A percentile compares a stretch with the other conserved stretches of the same genome.
Evolutionary conservation across 2,329 filamentous ascomycete genomes (phyloP).

Genomic region (Eutypella sp.): DNA sequence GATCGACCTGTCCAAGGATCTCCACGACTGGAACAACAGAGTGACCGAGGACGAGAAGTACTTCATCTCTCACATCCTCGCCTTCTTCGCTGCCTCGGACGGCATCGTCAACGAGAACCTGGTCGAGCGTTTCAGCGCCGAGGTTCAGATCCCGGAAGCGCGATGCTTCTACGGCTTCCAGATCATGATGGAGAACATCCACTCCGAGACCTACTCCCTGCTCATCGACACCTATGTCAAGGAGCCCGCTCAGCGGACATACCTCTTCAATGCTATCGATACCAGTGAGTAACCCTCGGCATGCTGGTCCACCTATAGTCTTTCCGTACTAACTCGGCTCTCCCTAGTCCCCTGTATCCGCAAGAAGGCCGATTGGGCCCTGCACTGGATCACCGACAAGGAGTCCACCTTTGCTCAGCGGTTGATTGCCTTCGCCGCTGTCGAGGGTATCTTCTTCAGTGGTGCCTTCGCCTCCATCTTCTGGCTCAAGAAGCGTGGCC

Average conservation of each 20-base stretch:
- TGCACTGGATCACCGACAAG: constrained; percentile 90
- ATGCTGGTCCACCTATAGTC: not conserved
- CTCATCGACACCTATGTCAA: constrained; percentile 99
- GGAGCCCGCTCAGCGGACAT: constrained; percentile 86
- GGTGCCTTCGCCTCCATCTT: constrained; percentile 98
- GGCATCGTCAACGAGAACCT: constrained; percentile 99
- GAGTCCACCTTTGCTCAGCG: constrained; percentile 93
- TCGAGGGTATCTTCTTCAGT: constrained; percentile 99
- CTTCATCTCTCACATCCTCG: constrained; percentile 97
- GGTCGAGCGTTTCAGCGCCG: constrained; percentile 92
- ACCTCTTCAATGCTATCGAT: constrained; percentile 98
- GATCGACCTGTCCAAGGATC: constrained; percentile 97
- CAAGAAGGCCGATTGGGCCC: constrained; percentile 98
- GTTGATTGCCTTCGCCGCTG: constrained; percentile 92
- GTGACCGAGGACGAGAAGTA: constrained; percentile 95
- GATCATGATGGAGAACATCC: constrained; percentile 99
- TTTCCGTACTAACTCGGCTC: constrained; percentile 13
- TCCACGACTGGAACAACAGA: constrained; percentile 98
- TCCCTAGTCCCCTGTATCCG: constrained; percentile 81
- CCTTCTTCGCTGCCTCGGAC: constrained; percentile 98
- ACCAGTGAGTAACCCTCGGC: constrained; percentile 62
- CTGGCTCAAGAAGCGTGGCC: constrained; percentile 99
- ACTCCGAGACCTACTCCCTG: constrained; percentile 98
- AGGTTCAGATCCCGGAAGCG: constrained; percentile 96
- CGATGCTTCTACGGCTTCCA: constrained; percentile 99